phyloP scores from a whole-genome alignment of 2,329 filamentous ascomycete species.

The Trichoderma harzianum region DNA sequence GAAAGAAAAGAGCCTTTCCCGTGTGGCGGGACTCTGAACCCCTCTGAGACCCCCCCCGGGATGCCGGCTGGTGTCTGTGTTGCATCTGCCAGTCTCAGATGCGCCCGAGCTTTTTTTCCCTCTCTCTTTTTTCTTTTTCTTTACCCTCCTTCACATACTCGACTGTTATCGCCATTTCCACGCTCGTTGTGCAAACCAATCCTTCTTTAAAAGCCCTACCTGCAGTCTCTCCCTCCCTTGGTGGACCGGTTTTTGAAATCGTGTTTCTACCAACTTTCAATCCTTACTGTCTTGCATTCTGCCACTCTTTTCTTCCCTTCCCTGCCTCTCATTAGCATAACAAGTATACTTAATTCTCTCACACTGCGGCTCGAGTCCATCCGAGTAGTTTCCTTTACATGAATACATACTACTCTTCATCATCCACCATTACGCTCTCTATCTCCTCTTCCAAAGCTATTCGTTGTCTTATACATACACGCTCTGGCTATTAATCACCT shows the following conservation, averaged over 20 bases:
- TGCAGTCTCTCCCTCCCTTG: conserved; percentile 13
- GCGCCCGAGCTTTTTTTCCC: not conserved
- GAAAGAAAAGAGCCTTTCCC: not conserved
- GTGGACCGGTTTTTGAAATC: not conserved
- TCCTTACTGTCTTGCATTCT: conserved; percentile 11
- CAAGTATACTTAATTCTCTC: not conserved
- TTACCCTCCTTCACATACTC: not conserved
- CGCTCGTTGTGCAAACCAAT: not conserved
- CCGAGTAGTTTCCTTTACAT: not conserved
- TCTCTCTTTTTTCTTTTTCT: not conserved
- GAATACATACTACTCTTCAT: not conserved
- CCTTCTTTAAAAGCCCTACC: conserved; percentile 2
- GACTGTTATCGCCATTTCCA: conserved; percentile 8
- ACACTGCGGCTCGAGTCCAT: not conserved
- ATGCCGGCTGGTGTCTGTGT: conserved; percentile 7
- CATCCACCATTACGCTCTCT: not conserved
- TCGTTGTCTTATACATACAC: not conserved
- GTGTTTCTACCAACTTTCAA: not conserved
- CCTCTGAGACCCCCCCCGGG: not conserved
- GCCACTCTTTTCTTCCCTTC: conserved; percentile 7
- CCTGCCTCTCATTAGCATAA: conserved; percentile 3
- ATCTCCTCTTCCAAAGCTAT: not conserved
- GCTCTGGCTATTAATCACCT: not conserved
- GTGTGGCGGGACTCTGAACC: not conserved
- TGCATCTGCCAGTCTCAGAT: conserved; percentile 13